Percentiles rank a stretch among this genome's conserved stretches.
Conservation (phyloP, 352 stramenopile species). For the Globisporangium spiculum region DNA sequence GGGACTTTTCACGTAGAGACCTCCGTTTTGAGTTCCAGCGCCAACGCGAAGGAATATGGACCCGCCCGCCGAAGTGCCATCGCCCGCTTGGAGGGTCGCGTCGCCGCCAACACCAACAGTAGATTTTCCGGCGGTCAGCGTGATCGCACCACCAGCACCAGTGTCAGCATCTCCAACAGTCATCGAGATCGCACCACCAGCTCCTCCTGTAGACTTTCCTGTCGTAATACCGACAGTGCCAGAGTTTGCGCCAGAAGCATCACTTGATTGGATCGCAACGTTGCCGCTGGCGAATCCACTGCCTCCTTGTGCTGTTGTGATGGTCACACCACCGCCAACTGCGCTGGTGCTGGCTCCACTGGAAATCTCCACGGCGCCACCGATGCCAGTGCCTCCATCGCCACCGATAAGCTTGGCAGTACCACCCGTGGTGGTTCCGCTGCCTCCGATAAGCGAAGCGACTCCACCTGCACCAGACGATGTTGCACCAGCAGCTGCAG, state of each 20-base stretch:
- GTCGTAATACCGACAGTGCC: slow-evolving; percentile 34
- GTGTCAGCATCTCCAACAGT: slow-evolving; percentile 34
- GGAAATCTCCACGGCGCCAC: slow-evolving; percentile 31
- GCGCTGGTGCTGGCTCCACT: slow-evolving; percentile 33
- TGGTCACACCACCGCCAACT: slow-evolving; percentile 24
- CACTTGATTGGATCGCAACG: slow-evolving; percentile 35
- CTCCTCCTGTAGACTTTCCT: slow-evolving; percentile 25
- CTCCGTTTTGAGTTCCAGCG: slow-evolving; percentile 16
- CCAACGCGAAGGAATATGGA: slow-evolving; percentile 34
- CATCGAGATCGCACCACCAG: slow-evolving; percentile 35
- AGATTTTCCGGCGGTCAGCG: slow-evolving; percentile 42
- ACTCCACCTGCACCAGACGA: slow-evolving; percentile 24
- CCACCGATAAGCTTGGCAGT: slow-evolving; percentile 27
- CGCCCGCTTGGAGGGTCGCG: slow-evolving; percentile 39
- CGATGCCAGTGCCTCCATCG: slow-evolving; percentile 22
- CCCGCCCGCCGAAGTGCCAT: slow-evolving; percentile 27
- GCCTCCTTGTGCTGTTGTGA: slow-evolving; percentile 26
- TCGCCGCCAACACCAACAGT: slow-evolving; percentile 35
- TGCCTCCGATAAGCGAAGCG: slow-evolving; percentile 28
- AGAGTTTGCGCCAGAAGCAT: slow-evolving; percentile 29
- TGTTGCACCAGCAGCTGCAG: slow-evolving; percentile 16
- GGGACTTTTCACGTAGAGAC: slow-evolving; percentile 32
- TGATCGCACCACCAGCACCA: slow-evolving; percentile 33
- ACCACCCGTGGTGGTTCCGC: slow-evolving; percentile 31
- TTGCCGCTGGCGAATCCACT: slow-evolving; percentile 31